Percentiles rank a stretch among this genome's conserved stretches.
These are phyloP conservation scores for Phyllosticta capitalensis DNA, from an alignment of 2,329 filamentous ascomycete species.

Conservation along the genomic window DNA sequence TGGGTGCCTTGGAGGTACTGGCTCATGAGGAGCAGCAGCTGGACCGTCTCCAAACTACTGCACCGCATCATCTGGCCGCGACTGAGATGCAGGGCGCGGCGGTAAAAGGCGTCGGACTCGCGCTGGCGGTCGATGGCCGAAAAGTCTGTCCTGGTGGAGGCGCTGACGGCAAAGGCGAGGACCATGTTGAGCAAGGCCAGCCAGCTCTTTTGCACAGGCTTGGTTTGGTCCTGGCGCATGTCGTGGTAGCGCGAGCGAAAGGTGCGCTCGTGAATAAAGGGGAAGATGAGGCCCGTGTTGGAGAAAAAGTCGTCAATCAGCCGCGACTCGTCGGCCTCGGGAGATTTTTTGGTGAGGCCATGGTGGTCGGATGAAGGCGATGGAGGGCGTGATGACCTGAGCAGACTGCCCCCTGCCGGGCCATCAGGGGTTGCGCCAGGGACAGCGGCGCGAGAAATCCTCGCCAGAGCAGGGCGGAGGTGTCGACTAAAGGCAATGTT, in stretches of 20 bases:
- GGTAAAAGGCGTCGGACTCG: slow-evolving; percentile 38
- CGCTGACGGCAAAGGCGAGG: slow-evolving; percentile 38
- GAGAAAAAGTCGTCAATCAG: slow-evolving; percentile 30
- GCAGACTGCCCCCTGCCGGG: slow-evolving; percentile 11
- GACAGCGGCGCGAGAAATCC: slow-evolving; percentile 13
- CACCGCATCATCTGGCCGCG: slow-evolving; percentile 32
- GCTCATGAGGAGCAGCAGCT: slow-evolving; percentile 40
- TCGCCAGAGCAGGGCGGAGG: slow-evolving; percentile 22
- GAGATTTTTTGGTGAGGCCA: slow-evolving; percentile 20
- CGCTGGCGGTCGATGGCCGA: slow-evolving; percentile 23
- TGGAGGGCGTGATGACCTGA: slow-evolving; percentile 16
- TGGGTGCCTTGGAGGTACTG: slow-evolving; percentile 48
- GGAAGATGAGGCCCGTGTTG: slow-evolving; percentile 30
- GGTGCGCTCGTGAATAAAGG: slow-evolving; percentile 30
- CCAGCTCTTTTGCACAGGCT: slow-evolving; percentile 38
- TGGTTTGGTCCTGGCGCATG: slow-evolving; percentile 22
- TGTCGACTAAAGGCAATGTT: slow-evolving; percentile 34
- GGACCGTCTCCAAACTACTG: slow-evolving; percentile 41
- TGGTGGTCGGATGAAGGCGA: slow-evolving; percentile 15
- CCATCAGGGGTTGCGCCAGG: slow-evolving; percentile 5
- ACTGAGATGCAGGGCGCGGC: slow-evolving; percentile 36
- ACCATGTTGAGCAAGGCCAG: slow-evolving; percentile 43
- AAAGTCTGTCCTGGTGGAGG: slow-evolving; percentile 21
- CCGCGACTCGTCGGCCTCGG: slow-evolving; percentile 19
- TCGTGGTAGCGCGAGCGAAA: slow-evolving; percentile 28